Conservation (phyloP, 148 eudicot species). For the Vaccinium darrowii region DNA sequence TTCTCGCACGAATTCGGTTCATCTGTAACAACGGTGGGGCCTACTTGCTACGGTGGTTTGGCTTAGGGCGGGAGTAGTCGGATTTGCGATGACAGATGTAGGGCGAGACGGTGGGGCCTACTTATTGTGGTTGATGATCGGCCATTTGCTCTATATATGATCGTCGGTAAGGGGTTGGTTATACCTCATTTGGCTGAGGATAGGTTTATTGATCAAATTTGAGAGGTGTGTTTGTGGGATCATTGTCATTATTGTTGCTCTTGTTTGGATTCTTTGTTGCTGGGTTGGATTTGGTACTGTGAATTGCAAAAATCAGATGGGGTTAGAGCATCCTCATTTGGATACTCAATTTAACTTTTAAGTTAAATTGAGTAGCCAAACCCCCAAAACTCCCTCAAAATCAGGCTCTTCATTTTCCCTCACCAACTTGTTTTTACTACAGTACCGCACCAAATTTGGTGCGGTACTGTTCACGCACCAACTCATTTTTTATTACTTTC, state of each 20-base stretch:
- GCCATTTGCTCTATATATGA: too few relatives aligned
- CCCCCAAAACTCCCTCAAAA: too few relatives aligned
- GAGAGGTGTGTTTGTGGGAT: too few relatives aligned
- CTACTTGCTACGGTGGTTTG: constrained; percentile 33
- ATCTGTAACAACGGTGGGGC: constrained; percentile 23
- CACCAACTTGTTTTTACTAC: too few relatives aligned
- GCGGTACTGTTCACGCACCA: too few relatives aligned
- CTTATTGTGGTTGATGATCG: too few relatives aligned
- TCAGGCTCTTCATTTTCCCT: too few relatives aligned
- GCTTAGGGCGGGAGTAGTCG: constrained; percentile 24
- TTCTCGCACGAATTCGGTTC: constrained; percentile 13
- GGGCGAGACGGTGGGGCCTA: constrained; percentile 55
- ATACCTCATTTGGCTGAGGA: constrained; percentile 58
- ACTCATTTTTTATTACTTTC: too few relatives aligned
- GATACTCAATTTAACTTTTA: too few relatives aligned
- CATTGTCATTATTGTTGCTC: not conserved
- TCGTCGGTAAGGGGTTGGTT: constrained; percentile 60
- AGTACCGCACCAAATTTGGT: too few relatives aligned
- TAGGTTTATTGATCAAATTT: not conserved
- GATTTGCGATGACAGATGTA: constrained; percentile 58
- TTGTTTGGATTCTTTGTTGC: not conserved
- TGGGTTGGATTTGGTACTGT: not conserved
- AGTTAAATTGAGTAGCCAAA: too few relatives aligned
- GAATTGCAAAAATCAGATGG: not conserved
- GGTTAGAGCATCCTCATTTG: too few relatives aligned